Evolutionary conservation across 1,284 basidiomycete genomes (phyloP).

Genomic region (Papiliotrema fonsecae): DNA sequence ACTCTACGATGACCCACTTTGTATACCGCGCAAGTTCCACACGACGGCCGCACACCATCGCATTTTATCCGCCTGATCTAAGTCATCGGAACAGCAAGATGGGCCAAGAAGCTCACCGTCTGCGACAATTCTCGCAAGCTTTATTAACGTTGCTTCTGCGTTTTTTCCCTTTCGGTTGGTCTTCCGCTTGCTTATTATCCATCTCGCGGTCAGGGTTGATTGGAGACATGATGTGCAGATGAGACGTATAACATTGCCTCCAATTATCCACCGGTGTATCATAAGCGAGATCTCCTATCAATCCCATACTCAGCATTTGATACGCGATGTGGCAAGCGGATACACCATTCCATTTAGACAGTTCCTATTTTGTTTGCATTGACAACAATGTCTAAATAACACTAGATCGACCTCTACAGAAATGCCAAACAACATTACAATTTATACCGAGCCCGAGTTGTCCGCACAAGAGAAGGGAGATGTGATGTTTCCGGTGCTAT

Average conservation of each 20-base stretch:
- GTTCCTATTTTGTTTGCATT: too few relatives aligned
- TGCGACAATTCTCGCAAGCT: slow-evolving; percentile 28
- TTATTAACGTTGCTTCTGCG: slow-evolving; percentile 26
- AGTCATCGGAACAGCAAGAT: background rate
- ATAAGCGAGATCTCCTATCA: too few relatives aligned
- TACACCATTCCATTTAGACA: background rate
- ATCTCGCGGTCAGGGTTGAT: background rate
- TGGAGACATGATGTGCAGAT: background rate
- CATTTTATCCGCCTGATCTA: slow-evolving; percentile 34
- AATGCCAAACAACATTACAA: background rate
- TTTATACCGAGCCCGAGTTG: slow-evolving; percentile 9
- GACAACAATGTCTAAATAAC: too few relatives aligned
- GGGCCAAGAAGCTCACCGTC: slow-evolving; percentile 14
- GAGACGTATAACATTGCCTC: background rate
- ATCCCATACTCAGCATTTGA: background rate
- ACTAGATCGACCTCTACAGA: too few relatives aligned
- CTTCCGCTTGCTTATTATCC: too few relatives aligned
- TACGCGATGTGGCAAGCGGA: background rate
- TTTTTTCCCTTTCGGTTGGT: slow-evolving; percentile 16
- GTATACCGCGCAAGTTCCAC: slow-evolving; percentile 34
- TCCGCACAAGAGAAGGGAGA: slow-evolving; percentile 24
- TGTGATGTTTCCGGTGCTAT: slow-evolving; percentile 8
- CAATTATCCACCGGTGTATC: too few relatives aligned
- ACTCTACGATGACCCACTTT: slow-evolving; percentile 15
- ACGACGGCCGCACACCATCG: slow-evolving; percentile 33